Evolutionary conservation across 2,329 filamentous ascomycete species (phyloP).

Genomic region (Hymenoscyphus salicellus): DNA sequence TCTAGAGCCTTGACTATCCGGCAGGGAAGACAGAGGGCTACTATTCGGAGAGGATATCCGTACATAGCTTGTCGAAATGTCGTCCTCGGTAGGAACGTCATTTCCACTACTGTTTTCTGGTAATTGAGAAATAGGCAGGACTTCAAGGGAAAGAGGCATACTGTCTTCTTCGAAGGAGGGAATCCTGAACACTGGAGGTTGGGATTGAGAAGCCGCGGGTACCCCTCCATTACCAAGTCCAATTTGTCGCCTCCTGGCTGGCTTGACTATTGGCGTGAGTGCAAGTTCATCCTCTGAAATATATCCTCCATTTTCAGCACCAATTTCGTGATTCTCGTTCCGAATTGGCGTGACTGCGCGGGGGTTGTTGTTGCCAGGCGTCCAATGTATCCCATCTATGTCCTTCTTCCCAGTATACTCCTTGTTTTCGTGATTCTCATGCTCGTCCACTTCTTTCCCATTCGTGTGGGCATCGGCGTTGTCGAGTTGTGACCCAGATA

Average conservation of each 20-base stretch:
- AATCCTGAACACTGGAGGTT: background rate
- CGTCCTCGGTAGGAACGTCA: slow-evolving; percentile 29
- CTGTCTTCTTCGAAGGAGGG: background rate
- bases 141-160: background rate
- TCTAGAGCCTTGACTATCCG: slow-evolving; percentile 14
- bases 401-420: background rate
- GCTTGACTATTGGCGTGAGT: background rate
- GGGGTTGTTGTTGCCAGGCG: background rate
- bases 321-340: background rate
- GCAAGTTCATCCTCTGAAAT: background rate
- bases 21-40: slow-evolving; percentile 31
- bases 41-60: slow-evolving; percentile 36
- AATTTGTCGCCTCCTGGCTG: background rate
- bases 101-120: background rate
- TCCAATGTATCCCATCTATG: background rate
- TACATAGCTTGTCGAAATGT: slow-evolving; percentile 41
- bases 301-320: background rate
- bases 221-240: background rate
- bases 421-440: background rate
- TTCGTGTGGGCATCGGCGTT: background rate
- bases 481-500: background rate
- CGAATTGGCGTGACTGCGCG: background rate
- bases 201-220: background rate
- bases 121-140: background rate
- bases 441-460: background rate